A percentile compares a stretch with the other conserved stretches of the same genome.
phyloP scores from a whole-genome alignment of 2,329 filamentous ascomycete species.

The Epichloe uncinata region DNA sequence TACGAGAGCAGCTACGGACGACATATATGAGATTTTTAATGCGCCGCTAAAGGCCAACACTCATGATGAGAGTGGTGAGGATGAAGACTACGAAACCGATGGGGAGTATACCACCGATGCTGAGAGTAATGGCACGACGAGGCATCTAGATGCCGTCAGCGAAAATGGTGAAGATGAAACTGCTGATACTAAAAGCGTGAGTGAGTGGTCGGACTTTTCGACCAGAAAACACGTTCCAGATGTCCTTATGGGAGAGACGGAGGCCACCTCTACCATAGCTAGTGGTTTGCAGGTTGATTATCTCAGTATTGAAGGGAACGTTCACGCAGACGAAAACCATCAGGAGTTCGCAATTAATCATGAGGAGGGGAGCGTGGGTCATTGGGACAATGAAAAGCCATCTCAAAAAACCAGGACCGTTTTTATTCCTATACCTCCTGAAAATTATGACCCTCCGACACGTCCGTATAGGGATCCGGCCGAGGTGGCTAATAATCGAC shows the following conservation, averaged over 20 bases:
- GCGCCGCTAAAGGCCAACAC: constrained; percentile 41
- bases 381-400: constrained; percentile 27
- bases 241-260: constrained; percentile 19
- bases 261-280: constrained; percentile 19
- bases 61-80: constrained; percentile 34
- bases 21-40: constrained; percentile 96
- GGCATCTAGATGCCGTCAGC: constrained; percentile 39
- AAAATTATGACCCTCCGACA: constrained; percentile 71
- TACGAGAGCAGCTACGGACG: constrained; percentile 86
- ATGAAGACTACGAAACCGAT: constrained; percentile 60
- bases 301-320: background rate
- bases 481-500: constrained; percentile 72
- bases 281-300: background rate
- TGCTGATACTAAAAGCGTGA: constrained; percentile 49
- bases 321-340: background rate
- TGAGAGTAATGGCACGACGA: constrained; percentile 71
- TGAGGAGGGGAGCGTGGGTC: constrained; percentile 25
- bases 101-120: constrained; percentile 71
- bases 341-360: constrained; percentile 20
- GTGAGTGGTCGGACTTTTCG: constrained; percentile 84
- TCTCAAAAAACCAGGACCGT: constrained; percentile 43
- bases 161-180: constrained; percentile 34
- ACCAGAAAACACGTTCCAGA: constrained; percentile 55
- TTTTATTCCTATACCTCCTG: constrained; percentile 72
- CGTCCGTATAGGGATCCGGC: constrained; percentile 69